Base-by-base conservation (phyloP, 306 rosid genomes). In the Vachellia pachyceras region DNA sequence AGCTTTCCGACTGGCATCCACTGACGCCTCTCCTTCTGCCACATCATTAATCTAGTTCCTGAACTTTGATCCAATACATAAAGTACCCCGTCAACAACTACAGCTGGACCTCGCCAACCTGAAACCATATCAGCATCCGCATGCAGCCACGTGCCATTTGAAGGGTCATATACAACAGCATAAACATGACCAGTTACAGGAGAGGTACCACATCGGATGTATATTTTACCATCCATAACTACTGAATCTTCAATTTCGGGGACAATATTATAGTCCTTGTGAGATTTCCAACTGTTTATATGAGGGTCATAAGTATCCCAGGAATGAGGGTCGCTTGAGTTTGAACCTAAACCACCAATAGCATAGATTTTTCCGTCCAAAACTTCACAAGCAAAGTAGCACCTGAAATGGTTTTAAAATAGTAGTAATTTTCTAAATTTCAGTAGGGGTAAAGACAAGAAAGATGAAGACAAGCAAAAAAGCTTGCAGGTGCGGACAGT, bases 71-170 rank as follows among this genome's bases (percentile, higher is more conserved):
- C 99, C 89, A 93, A 74, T 37, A 88, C 90, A 18, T 88, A 90
- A 12, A 93, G 92, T 41, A 80, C 84, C 35, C 92, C 88, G 5
- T 90, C 87, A 7, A 89, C 86, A 44, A 91, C 93, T 71, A 93
- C 92, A 1, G 94, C 94, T 0, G 98, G 99, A 77, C 99, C 99
- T 78, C 57, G 88, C 99, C 97, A 95, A 71, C 95, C 97, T 0
- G 87, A 90, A 64, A 84, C 97, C 91, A 95, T 82, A 69, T 95
- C 94, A 44, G 88, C 73, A 72, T 95, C 93, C 13, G 92, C 91
- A 65, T 90, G 88, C 87, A 91, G 89, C 99, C 99, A 93, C 2
- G 82, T 88, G 64, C 88, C 88, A 25, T 86, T 93, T 13, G 93
- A 88, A 68, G 99, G 93, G 18, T 95, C 95, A 23, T 91, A 95